Percentiles rank a stretch among this genome's conserved stretches.
Conservation (phyloP, 306 rosid genomes). For the Vigna radiata region DNA sequence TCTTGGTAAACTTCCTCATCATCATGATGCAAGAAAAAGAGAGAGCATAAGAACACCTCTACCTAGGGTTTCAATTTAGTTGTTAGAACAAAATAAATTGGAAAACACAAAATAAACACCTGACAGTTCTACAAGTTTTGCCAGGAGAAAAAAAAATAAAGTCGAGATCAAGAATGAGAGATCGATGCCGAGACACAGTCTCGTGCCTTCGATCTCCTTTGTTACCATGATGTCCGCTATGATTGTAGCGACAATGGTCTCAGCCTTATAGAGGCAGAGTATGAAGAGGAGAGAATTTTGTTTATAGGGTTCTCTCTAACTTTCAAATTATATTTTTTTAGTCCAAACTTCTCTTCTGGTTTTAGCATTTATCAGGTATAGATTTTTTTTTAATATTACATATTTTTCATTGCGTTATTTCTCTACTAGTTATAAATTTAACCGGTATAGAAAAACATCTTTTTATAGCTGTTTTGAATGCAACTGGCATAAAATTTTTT, state of each 20-base stretch:
- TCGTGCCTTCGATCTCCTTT: constrained; percentile 73
- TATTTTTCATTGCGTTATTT: no score
- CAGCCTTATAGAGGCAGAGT: neutral
- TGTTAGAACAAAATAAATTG: neutral
- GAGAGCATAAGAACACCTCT: neutral
- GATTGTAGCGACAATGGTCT: neutral
- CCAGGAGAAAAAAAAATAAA: constrained; percentile 68
- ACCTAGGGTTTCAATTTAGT: constrained; percentile 14
- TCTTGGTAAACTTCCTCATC: constrained; percentile 67
- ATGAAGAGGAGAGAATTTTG: no score
- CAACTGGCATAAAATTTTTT: no score
- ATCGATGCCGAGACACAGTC: constrained; percentile 68
- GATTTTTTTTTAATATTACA: no score
- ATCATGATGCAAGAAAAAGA: constrained; percentile 47
- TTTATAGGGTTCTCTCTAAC: no score
- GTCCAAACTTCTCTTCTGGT: no score
- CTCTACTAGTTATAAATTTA: no score
- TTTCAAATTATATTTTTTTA: no score
- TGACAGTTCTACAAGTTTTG: constrained; percentile 61
- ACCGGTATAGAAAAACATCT: no score
- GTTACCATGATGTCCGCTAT: constrained; percentile 73
- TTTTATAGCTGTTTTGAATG: no score
- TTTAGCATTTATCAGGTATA: no score
- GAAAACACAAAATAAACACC: constrained; percentile 42
- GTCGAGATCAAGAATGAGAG: constrained; percentile 59